Evolutionary conservation across 1,139 yeast species (phyloP), one percentile per base, ranked within the genome.

Genomic region (Suhomyces panamericanus): DNA sequence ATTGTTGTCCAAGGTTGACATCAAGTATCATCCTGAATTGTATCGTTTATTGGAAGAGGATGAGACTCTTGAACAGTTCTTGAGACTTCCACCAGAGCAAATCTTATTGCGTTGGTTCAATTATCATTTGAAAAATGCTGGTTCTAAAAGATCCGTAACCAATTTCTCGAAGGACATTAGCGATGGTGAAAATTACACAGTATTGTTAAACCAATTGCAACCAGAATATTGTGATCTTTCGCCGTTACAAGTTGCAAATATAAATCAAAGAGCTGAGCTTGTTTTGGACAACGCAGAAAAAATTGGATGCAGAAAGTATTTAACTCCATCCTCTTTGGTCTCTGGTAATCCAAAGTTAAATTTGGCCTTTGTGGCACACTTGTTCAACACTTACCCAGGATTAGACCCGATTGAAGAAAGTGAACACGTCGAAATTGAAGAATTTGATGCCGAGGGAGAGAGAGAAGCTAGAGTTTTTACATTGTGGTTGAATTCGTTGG

Each of bases 401-500:
- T 78, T 93, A 57, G 98, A 90, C 51, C 98, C 99, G 50, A 81
- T 93, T 54, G 95, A 89, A 61, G 99, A 93, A 67, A 81, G 77
- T 49, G 99, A 93, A 64, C 85, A 83, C 59, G 86, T 87, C 26
- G 95, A 85, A 60, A 87, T 91, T 56, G 93, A 86, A 64, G 99
- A 90, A 56, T 93, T 95, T 60, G 99, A 93, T 64, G 99, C 99
- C 14, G 99, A 95, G 70, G 99, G 99, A 51, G 99, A 93, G 71
- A 86, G 99, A 71, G 99, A 93, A 72, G 99, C 99, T 1, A 83
- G 99, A 64, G 99, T 93, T 5, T 93, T 93, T 69, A 95, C 99
- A 11, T 75, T 93, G 58, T 93, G 99, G 99, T 81, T 93, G 62
- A 93, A 93, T 68, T 89, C 97, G 1, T 78, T 93, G 59, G 98